phyloP scores from a whole-genome alignment of 2,329 filamentous ascomycete species.

The Arthrinium phaeospermum region DNA sequence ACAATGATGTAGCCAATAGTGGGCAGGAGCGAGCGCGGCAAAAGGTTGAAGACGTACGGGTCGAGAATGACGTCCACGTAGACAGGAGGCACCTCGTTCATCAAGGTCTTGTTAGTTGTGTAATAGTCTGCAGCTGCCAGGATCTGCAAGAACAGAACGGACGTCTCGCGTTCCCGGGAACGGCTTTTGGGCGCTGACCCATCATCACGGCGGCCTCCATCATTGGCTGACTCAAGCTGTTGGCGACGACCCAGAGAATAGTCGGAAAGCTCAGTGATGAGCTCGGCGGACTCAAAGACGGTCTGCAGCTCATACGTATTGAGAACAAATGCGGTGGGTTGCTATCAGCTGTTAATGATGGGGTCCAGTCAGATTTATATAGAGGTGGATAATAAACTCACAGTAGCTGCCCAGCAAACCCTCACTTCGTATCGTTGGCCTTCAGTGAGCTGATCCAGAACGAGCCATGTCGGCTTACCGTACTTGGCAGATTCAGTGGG shows the following conservation, averaged over 20 bases:
- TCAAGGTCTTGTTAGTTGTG: conserved; percentile 73
- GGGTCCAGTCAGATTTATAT: neutral
- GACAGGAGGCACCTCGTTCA: conserved; percentile 76
- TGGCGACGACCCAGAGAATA: conserved; percentile 63
- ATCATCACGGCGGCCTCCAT: conserved; percentile 25
- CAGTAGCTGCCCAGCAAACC: conserved; percentile 91
- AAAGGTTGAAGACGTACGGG: conserved; percentile 78
- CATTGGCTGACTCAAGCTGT: conserved; percentile 26
- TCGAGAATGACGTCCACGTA: conserved; percentile 84
- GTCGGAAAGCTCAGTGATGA: conserved; percentile 68
- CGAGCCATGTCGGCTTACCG: conserved; percentile 77
- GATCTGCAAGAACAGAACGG: conserved; percentile 75
- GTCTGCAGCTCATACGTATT: conserved; percentile 65
- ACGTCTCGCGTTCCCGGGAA: conserved; percentile 41
- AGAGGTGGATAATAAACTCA: conserved; percentile 53
- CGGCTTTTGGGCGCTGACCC: conserved; percentile 18
- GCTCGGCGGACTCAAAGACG: conserved; percentile 65
- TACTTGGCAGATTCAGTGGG: conserved; percentile 57
- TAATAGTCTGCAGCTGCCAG: conserved; percentile 85
- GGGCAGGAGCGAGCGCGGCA: conserved; percentile 78
- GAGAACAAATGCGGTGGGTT: conserved; percentile 83
- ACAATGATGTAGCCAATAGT: conserved; percentile 71
- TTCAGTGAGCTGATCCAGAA: conserved; percentile 72
- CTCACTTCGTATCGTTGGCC: conserved; percentile 87
- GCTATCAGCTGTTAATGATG: conserved; percentile 37